Evolutionary conservation across 805 yeast species (phyloP), one percentile per base, ranked within the genome.

Genomic region (Wickerhamiella dianesei): DNA sequence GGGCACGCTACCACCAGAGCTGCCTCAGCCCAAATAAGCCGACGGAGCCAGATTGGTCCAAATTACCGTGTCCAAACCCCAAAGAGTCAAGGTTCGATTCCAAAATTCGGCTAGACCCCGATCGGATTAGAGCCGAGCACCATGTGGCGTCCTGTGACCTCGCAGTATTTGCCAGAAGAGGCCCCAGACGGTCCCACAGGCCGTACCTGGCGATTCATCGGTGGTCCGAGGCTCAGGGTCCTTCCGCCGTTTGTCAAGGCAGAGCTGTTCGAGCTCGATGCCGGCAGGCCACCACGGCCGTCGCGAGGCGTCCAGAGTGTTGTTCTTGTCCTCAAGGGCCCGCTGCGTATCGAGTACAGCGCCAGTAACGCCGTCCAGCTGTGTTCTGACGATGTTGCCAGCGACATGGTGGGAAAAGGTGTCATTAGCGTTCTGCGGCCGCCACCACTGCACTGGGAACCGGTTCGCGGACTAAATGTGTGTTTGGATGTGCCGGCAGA

Each of bases 351-450:
- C 13, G 53, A 50, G 32, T 55, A 53, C 48, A 42, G 54, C 18
- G 50, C 57, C 5, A 29, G 37, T 14, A 53, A 52, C 43, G 45
- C 40, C 12, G 35, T 52, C 8, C 50, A 48, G 44, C 50, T 53
- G 17, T 53, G 48, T 3, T 46, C 55, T 6, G 56, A 53, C 20
- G 57, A 55, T 35, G 47, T 54, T 12, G 35, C 52, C 4, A 49
- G 53, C 42, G 48, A 49, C 17, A 55, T 54, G 57, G 54, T 53
- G 3, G 59, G 59, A 17, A 48, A 50, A 6, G 58, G 58, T 3
- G 56, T 51, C 13, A 41, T 47, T 6, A 18, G 17, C 42, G 54
- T 1, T 44, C 54, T 14, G 25, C 43, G 3, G 19, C 32, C 20
- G 53, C 55, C 13, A 25, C 32, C 32, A 12, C 32, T 42, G 5